phyloP scores from a whole-genome alignment of 192 early-diverging fungal species.

The Fimicolochytrium jonesii region DNA sequence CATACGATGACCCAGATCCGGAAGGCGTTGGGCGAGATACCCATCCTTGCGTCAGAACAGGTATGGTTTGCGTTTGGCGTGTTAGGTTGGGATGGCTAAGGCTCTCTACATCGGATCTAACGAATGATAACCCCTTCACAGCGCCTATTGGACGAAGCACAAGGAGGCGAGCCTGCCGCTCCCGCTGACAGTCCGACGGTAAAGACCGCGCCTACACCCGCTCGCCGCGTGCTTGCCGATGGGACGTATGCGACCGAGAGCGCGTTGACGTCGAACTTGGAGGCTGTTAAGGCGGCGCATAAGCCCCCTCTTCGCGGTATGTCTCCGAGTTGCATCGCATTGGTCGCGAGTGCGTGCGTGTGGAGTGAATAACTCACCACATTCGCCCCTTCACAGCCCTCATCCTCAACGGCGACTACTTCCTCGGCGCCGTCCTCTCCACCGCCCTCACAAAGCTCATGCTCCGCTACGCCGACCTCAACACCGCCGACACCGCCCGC shows the following conservation, averaged over 20 bases:
- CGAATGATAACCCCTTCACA: no score
- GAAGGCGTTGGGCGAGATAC: constrained; percentile 83
- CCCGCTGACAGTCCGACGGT: constrained; percentile 32
- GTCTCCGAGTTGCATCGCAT: background rate
- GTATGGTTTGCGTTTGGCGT: no score
- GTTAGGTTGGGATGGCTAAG: no score
- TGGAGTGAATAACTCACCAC: constrained; percentile 6
- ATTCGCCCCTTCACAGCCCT: constrained; percentile 54
- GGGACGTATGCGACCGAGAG: constrained; percentile 98
- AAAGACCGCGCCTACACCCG: constrained; percentile 29
- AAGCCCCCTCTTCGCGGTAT: constrained; percentile 69
- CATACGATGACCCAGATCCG: constrained; percentile 78
- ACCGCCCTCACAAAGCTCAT: constrained; percentile 88
- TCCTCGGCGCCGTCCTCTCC: constrained; percentile 83
- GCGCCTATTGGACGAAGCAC: constrained; percentile 73
- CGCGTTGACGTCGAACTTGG: constrained; percentile 53
- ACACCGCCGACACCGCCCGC: constrained; percentile 29
- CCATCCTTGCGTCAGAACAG: constrained; percentile 91
- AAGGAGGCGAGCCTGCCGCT: constrained; percentile 44
- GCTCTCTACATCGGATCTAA: no score
- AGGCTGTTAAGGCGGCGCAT: constrained; percentile 20
- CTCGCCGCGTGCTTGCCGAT: constrained; percentile 84
- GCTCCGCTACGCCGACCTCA: constrained; percentile 57
- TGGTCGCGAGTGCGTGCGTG: background rate
- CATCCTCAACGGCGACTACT: constrained; percentile 91